phyloP scores from a whole-genome alignment of 78 protist species.

The Salpingoeca rosetta region DNA sequence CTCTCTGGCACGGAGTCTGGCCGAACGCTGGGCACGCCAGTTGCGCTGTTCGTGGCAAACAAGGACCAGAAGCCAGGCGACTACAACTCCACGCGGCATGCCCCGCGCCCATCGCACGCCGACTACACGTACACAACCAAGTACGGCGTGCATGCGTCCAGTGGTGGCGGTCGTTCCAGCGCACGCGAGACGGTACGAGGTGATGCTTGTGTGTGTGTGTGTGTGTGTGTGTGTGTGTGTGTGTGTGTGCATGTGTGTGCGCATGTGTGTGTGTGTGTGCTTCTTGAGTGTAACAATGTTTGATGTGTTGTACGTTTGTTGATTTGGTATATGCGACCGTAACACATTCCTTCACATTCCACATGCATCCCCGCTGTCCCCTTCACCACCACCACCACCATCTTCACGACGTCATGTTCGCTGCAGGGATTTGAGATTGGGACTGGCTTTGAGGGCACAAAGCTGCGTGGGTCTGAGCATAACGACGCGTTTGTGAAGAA shows the following conservation, averaged over 20 bases:
- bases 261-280: not conserved
- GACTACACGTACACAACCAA: slow-evolving; percentile 63
- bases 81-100: slow-evolving; percentile 31
- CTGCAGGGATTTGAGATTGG: slow-evolving; percentile 47
- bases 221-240: not conserved
- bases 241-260: not conserved
- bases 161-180: slow-evolving; percentile 66
- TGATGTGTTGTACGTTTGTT: not conserved
- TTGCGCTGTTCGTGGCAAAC: slow-evolving; percentile 47
- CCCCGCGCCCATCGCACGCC: slow-evolving; percentile 74
- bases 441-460: slow-evolving; percentile 51
- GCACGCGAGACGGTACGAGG: slow-evolving; percentile 62
- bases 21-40: slow-evolving; percentile 64
- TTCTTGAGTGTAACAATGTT: not conserved
- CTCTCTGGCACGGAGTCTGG: slow-evolving; percentile 54
- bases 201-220: not conserved
- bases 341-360: too few relatives aligned
- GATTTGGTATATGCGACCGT: not conserved
- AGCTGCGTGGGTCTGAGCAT: slow-evolving; percentile 41
- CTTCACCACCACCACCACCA: too few relatives aligned
- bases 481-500: slow-evolving; percentile 39
- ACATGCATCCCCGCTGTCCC: too few relatives aligned
- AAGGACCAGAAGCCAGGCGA: slow-evolving; percentile 61
- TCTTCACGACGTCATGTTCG: too few relatives aligned
- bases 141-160: slow-evolving; percentile 36